Evolutionary conservation across 2,329 filamentous ascomycete species (phyloP).

Genomic region (Neofusicoccum cordaticola): DNA sequence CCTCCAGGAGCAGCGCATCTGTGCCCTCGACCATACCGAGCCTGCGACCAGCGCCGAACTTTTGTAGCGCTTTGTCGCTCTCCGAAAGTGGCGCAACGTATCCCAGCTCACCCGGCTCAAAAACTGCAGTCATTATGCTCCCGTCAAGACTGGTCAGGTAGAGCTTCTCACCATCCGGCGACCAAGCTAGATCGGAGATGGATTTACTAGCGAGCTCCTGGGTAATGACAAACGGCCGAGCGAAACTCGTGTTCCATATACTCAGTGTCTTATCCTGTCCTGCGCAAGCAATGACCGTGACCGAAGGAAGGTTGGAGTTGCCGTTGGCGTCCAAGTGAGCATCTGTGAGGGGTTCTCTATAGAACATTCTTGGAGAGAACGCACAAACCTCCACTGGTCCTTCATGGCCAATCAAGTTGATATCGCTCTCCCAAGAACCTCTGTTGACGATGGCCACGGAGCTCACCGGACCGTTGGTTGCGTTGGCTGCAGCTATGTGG

Average conservation of each 20-base stretch:
- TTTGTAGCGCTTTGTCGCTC: conserved; percentile 88
- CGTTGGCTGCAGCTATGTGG: conserved; percentile 94
- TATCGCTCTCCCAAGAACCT: conserved; percentile 90
- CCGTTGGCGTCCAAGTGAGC: conserved; percentile 47
- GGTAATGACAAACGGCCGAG: conserved; percentile 82
- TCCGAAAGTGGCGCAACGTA: conserved; percentile 83
- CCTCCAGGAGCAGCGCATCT: conserved; percentile 81
- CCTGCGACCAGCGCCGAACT: conserved; percentile 84
- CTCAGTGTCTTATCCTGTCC: conserved; percentile 95
- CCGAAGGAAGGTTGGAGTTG: conserved; percentile 50
- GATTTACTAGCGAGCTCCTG: conserved; percentile 88
- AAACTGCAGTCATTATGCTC: conserved; percentile 76
- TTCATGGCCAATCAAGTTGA: conserved; percentile 96
- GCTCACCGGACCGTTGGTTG: conserved; percentile 94
- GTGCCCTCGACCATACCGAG: conserved; percentile 92
- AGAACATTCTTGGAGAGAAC: conserved; percentile 89
- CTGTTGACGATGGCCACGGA: conserved; percentile 95
- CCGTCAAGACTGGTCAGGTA: conserved; percentile 89
- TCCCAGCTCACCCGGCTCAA: conserved; percentile 83
- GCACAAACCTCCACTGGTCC: conserved; percentile 95
- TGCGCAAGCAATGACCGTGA: conserved; percentile 94
- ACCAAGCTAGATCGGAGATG: conserved; percentile 92
- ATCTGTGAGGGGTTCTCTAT: conserved; percentile 61
- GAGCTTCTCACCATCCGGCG: conserved; percentile 81
- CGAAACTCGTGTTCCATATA: conserved; percentile 96